Evolutionary conservation across 2,329 filamentous ascomycete species (phyloP).

Genomic region (Nothopassalora personata): DNA sequence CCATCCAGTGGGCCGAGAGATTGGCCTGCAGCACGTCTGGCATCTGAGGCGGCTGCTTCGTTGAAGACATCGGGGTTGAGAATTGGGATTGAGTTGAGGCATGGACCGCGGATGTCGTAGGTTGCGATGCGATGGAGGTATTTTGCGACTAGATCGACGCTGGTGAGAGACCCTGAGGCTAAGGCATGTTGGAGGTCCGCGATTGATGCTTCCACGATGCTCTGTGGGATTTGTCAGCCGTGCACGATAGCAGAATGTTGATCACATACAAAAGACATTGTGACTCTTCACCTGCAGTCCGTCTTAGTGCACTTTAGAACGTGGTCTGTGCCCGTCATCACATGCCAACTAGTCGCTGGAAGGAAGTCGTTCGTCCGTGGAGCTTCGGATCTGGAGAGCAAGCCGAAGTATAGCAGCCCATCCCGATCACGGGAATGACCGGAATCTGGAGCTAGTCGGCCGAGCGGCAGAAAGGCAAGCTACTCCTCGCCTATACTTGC

Average conservation of each 20-base stretch:
- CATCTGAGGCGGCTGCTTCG: constrained; percentile 46
- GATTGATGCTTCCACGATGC: constrained; percentile 47
- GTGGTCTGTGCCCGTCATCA: background rate
- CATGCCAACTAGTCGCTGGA: background rate
- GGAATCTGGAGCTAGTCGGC: background rate
- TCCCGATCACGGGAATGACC: background rate
- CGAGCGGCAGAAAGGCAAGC: background rate
- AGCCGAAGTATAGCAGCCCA: background rate
- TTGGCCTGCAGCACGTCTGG: constrained; percentile 37
- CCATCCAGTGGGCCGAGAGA: constrained; percentile 45
- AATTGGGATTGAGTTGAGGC: constrained; percentile 47
- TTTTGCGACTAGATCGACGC: constrained; percentile 42
- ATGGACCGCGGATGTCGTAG: constrained; percentile 41
- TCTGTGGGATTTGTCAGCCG: constrained; percentile 17
- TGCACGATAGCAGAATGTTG: background rate
- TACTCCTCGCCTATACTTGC: background rate
- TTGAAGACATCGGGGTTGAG: constrained; percentile 44
- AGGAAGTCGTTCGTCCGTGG: background rate
- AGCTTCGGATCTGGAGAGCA: background rate
- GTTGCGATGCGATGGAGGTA: constrained; percentile 46
- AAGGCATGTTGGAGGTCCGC: constrained; percentile 42
- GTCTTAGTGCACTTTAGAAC: background rate
- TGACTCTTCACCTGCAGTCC: background rate
- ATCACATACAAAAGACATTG: constrained; percentile 16
- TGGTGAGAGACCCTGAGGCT: constrained; percentile 36